Evolutionary conservation across 192 early-diverging fungal genomes (phyloP), one percentile per base, ranked within the genome.

Genomic region (Physocladia obscura): DNA sequence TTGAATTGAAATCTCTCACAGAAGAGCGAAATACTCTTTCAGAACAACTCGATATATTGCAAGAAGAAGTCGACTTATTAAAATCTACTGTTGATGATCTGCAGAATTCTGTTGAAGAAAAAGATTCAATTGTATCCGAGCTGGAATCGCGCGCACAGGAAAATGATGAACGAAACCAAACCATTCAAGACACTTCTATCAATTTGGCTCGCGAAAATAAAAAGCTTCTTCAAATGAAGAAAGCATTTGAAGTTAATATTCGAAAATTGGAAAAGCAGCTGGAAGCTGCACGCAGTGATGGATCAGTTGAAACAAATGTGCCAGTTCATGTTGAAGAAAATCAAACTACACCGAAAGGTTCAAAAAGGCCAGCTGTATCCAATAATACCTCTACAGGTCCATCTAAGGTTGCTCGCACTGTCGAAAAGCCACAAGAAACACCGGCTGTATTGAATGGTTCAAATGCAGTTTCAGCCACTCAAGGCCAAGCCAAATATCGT

Each of bases 91-190:
- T 54, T 54, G 52, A 27, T 6, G 52, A 54, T 11, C 8, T 29
- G 8, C 21, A 30, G 4, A n/a, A 22, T 2, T 11, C 21, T 19
- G 47, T 65, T 0, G 62, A 26, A 19, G 62, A 65, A 24, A 65
- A 50, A 24, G 19, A 40, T 26, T 15, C n/a, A 19, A 19, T 65
- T 2, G 62, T 49, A 3, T 2, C n/a, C 4, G 48, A 65, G 40
- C 50, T 32, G n/a, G 62, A 65, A 24, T 11, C 22, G 31, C 62
- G 49, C 13, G 62, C 62, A 0, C 62, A 65, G 31, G 62, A 49
- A 32, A 65, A 65, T 37, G 49, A 51, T n/a, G 48, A 65, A 65
- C 29, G 48, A 15, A 65, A 51, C 48, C 62, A 65, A 34, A 34
- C 34, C 4, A 40, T 65, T 29, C 62, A 65, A 29, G 62, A 65